Evolutionary conservation across 805 yeast genomes (phyloP), one percentile per base, ranked within the genome.

Genomic region (Metschnikowia henanensis): DNA sequence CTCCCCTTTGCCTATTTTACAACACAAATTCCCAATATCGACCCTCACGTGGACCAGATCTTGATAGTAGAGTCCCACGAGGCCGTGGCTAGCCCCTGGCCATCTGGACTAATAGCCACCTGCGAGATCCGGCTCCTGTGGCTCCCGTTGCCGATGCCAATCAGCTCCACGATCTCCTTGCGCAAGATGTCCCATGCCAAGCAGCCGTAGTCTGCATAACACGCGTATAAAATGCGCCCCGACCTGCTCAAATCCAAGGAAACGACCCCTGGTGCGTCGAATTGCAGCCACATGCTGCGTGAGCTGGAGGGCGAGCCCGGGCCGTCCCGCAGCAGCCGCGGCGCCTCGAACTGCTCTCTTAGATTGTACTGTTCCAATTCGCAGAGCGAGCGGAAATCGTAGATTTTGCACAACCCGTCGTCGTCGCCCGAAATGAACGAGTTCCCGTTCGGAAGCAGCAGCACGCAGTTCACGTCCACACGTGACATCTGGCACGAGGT

Each of bases 41-140:
- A n/a, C n/a, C 35, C 16, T 31, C 18, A 43, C 9, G 46, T 43
- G 19, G 78, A 65, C 90, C 91, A 86, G 1, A 86, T 67, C 52
- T 78, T 80, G 52, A 85, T 74, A 1, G 91, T 80, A 6, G 81
- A 64, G 58, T 88, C 96, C 86, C 95, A 84, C 1, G 92, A 84
- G 1, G 87, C 84, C 2, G 96, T 86, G 43, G 84, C 81, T 8
- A 90, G 73, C 0, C 84, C 90, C 18, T 77, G 58, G 0, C 97
- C 96, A 62, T 88, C 87, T 0, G 82, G 82, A 50, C 90, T 78
- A 1, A 83, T 75, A 30, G 72, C 67, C 3, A 90, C 84, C 52
- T 80, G 79, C 39, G 81, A 79, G 8, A 86, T 75, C 36, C 83
- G 72, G 49, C 79, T 80, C 9, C 66, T 57, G 54, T 87, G 94